Percentiles rank a stretch among this genome's conserved stretches.
phyloP scores from a whole-genome alignment of 805 yeast species.

The Candida corydali region DNA sequence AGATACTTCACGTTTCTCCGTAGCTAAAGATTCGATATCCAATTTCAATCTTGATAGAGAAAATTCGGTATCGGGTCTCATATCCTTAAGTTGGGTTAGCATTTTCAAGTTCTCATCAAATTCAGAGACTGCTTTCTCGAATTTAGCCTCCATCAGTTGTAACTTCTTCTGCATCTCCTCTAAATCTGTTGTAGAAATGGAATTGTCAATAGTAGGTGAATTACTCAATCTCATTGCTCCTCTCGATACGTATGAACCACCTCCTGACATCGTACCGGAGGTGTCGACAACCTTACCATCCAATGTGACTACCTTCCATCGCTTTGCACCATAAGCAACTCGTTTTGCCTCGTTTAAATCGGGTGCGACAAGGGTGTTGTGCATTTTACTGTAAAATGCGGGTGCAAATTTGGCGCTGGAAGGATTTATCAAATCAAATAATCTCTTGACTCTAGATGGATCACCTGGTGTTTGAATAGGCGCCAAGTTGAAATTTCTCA shows the following conservation, averaged over 20 bases:
- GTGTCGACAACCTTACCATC: conserved; percentile 90
- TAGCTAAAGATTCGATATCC: conserved; percentile 58
- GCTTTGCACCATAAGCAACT: conserved; percentile 77
- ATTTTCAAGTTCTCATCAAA: conserved; percentile 57
- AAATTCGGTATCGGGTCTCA: conserved; percentile 65
- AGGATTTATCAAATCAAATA: conserved; percentile 79
- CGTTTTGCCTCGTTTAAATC: conserved; percentile 75
- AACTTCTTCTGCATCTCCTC: conserved; percentile 50
- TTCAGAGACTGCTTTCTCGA: conserved; percentile 45
- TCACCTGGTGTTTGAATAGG: conserved; percentile 65
- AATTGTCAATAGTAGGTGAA: conserved; percentile 26
- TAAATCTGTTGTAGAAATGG: conserved; percentile 53
- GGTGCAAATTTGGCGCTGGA: conserved; percentile 66
- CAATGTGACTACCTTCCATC: conserved; percentile 87
- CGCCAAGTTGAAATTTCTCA: conserved; percentile 56
- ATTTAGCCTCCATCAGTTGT: conserved; percentile 49
- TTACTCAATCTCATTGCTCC: conserved; percentile 70
- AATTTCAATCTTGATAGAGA: conserved; percentile 54
- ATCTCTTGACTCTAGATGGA: conserved; percentile 62
- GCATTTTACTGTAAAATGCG: conserved; percentile 84
- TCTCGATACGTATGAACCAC: conserved; percentile 65
- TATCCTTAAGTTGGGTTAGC: conserved; percentile 54
- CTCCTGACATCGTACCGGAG: conserved; percentile 96
- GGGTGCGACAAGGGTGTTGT: conserved; percentile 83
- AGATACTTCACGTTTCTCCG: conserved; percentile 49